phyloP scores from a whole-genome alignment of 345 rosid genomes.

The Dimocarpus longan region DNA sequence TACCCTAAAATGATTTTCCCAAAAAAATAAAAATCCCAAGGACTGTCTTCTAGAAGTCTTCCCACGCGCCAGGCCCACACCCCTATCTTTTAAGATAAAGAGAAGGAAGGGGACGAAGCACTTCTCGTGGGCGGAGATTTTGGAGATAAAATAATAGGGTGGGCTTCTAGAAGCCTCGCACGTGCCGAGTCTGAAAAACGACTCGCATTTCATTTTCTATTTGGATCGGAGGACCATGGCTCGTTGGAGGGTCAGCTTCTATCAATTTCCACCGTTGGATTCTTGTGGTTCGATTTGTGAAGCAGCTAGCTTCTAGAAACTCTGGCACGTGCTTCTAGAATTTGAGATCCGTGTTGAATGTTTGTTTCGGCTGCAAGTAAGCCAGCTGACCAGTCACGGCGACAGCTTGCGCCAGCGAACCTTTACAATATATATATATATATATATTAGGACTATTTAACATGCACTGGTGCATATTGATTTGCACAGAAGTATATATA shows the following conservation, averaged over 20 bases:
- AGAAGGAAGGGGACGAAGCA: not conserved
- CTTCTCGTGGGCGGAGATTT: not conserved
- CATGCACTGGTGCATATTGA: no score
- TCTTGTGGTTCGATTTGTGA: not conserved
- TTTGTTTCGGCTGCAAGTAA: conserved; percentile 10
- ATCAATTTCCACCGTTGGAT: not conserved
- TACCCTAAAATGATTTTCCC: no score
- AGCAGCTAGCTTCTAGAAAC: conserved; percentile 8
- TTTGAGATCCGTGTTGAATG: not conserved
- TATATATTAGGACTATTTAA: no score
- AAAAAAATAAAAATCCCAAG: no score
- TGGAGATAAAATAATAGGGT: not conserved
- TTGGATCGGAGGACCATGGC: not conserved
- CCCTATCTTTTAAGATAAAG: not conserved
- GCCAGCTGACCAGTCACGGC: not conserved
- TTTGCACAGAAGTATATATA: no score
- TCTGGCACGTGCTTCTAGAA: not conserved
- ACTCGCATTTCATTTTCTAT: not conserved
- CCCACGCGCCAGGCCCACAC: not conserved
- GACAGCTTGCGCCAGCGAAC: no score
- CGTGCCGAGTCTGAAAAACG: not conserved
- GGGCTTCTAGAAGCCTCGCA: conserved; percentile 22
- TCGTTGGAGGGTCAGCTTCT: not conserved
- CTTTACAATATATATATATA: no score
- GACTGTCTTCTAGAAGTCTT: not conserved